Conservation (phyloP, 208 protist genomes). For the Cochliopodium minus region DNA sequence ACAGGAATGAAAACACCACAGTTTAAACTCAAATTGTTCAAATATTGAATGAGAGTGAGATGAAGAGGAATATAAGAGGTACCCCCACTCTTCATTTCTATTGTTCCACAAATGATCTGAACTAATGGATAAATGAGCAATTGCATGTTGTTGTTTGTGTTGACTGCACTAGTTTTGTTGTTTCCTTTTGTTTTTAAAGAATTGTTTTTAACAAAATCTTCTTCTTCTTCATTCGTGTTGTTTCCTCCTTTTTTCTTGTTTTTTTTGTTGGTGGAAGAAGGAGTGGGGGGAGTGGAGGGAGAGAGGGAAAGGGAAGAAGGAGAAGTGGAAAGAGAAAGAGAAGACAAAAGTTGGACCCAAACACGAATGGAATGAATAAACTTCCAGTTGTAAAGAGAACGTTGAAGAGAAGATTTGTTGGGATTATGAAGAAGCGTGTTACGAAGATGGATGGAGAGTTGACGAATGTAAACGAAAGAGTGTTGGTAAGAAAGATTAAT, state of each 20-base stretch:
- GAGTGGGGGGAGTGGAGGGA: too few relatives aligned
- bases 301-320: too few relatives aligned
- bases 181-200: too few relatives aligned
- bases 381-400: slow-evolving; percentile 50
- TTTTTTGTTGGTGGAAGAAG: too few relatives aligned
- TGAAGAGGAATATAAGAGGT: slow-evolving; percentile 14
- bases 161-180: too few relatives aligned
- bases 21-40: background rate
- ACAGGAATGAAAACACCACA: slow-evolving; percentile 3
- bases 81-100: slow-evolving; percentile 5
- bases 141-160: slow-evolving; percentile 7
- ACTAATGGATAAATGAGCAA: slow-evolving; percentile 32
- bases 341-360: slow-evolving; percentile 33
- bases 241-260: too few relatives aligned
- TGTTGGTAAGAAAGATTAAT: slow-evolving; percentile 23
- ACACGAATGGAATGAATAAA: slow-evolving; percentile 34
- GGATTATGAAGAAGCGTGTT: slow-evolving; percentile 19
- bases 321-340: too few relatives aligned
- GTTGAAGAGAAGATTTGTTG: slow-evolving; percentile 9
- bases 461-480: slow-evolving; percentile 49
- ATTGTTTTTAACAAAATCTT: background rate
- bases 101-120: slow-evolving; percentile 24
- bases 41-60: too few relatives aligned
- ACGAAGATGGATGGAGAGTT: slow-evolving; percentile 47
- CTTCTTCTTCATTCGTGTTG: too few relatives aligned